These are phyloP conservation scores for Pythium pyrilobum DNA, from an alignment of 352 stramenopile genomes.

Conservation along the genomic window DNA sequence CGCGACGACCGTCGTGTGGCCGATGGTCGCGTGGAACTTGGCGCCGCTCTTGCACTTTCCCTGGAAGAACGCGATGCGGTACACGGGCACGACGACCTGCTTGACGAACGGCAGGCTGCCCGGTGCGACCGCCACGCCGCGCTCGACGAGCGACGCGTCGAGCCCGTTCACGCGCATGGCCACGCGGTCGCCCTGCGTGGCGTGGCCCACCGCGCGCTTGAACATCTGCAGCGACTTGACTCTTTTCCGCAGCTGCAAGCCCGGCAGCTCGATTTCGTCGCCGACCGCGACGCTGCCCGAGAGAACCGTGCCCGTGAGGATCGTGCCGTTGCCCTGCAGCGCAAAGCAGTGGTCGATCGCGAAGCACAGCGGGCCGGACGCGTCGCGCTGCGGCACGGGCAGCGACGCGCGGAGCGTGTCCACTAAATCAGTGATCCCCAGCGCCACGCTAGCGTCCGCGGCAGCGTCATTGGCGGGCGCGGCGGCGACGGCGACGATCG, in stretches of 20 bases:
- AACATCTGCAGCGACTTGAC: conserved; percentile 99
- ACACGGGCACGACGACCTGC: conserved; percentile 49
- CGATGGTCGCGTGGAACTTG: conserved; percentile 74
- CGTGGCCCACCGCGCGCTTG: conserved; percentile 74
- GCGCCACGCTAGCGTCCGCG: not conserved
- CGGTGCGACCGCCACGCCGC: conserved; percentile 51
- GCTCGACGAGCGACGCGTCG: conserved; percentile 56
- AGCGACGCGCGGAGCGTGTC: conserved; percentile 29
- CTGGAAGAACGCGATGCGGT: conserved; percentile 57
- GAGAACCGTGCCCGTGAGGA: conserved; percentile 95
- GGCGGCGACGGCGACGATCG: conserved; percentile 85
- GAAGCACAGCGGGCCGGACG: conserved; percentile 83
- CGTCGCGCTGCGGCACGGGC: conserved; percentile 34
- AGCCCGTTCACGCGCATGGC: conserved; percentile 90
- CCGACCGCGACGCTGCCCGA: conserved; percentile 83
- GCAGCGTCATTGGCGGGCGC: conserved; percentile 18
- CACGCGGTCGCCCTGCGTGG: conserved; percentile 93
- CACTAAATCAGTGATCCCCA: conserved; percentile 78
- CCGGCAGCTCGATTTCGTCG: conserved; percentile 93
- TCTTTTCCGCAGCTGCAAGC: conserved; percentile 80
- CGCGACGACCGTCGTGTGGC: conserved; percentile 70
- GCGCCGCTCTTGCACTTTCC: conserved; percentile 45
- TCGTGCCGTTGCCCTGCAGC: conserved; percentile 96
- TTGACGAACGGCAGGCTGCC: conserved; percentile 40
- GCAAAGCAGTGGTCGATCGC: conserved; percentile 98